These are phyloP conservation scores for Trametes polyzona DNA, from an alignment of 1,284 basidiomycete species.

Conservation along the genomic window DNA sequence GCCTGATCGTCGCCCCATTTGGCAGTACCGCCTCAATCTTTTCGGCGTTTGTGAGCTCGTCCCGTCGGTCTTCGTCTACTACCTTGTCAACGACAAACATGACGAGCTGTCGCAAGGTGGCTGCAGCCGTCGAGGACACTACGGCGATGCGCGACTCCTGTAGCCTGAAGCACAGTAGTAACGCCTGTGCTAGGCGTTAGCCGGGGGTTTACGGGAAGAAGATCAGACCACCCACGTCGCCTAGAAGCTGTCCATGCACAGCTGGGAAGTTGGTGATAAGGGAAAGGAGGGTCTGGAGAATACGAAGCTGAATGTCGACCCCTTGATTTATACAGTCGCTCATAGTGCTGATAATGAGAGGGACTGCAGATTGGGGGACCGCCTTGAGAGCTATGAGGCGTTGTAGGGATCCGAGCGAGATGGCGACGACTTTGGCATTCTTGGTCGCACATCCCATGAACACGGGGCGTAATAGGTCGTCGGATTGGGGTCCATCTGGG, in stretches of 20 bases:
- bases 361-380: slow-evolving; percentile 80
- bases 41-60: slow-evolving; percentile 37
- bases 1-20: slow-evolving; percentile 58
- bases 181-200: slow-evolving; percentile 54
- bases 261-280: slow-evolving; percentile 86
- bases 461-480: slow-evolving; percentile 85
- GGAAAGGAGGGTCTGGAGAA: slow-evolving; percentile 88
- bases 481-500: slow-evolving; percentile 76
- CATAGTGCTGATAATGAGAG: slow-evolving; percentile 82
- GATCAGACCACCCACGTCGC: slow-evolving; percentile 60
- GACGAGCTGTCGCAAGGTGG: slow-evolving; percentile 93
- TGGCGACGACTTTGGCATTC: slow-evolving; percentile 92
- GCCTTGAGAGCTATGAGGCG: slow-evolving; percentile 88
- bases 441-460: slow-evolving; percentile 95
- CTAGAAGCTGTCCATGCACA: slow-evolving; percentile 80
- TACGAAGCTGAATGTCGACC: slow-evolving; percentile 92
- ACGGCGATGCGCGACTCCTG: slow-evolving; percentile 96
- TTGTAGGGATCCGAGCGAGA: slow-evolving; percentile 90
- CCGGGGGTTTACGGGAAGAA: neutral
- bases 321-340: slow-evolving; percentile 88
- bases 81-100: slow-evolving; percentile 99
- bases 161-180: slow-evolving; percentile 91
- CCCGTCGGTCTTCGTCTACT: slow-evolving; percentile 73
- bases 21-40: slow-evolving; percentile 59
- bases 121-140: slow-evolving; percentile 96